Evolutionary conservation across 352 stramenopile genomes (phyloP).

Genomic region (Phytophthora boehmeriae): DNA sequence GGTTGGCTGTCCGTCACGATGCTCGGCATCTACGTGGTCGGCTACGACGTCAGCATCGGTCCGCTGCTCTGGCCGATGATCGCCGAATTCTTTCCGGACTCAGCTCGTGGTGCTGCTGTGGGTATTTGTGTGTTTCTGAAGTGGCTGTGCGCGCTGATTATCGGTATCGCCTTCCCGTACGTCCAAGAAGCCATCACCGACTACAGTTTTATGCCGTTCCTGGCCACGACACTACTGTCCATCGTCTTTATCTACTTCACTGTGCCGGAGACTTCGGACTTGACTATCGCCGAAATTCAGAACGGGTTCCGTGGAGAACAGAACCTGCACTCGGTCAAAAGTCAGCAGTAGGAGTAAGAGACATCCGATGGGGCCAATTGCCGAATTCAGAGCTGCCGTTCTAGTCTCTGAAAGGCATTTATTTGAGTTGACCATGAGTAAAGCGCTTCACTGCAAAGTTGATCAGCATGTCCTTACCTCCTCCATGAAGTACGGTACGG

Average conservation of each 20-base stretch:
- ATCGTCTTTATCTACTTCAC: conserved; percentile 44
- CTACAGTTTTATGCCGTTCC: conserved; percentile 55
- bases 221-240: conserved; percentile 38
- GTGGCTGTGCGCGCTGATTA: conserved; percentile 50
- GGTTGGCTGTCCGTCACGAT: conserved; percentile 46
- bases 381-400: neutral
- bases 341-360: conserved; percentile 20
- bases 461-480: too few species aligned
- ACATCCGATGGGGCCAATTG: neutral
- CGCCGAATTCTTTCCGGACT: conserved; percentile 59
- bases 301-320: conserved; percentile 31
- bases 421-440: neutral
- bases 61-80: conserved; percentile 53
- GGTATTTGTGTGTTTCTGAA: conserved; percentile 49
- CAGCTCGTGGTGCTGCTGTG: conserved; percentile 42
- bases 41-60: conserved; percentile 54
- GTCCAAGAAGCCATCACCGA: conserved; percentile 43
- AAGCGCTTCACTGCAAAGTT: too few species aligned
- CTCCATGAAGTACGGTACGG: too few species aligned
- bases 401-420: conserved; percentile 3
- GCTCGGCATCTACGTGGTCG: conserved; percentile 44
- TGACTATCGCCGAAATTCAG: conserved; percentile 67
- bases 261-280: conserved; percentile 60
- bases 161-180: conserved; percentile 63
- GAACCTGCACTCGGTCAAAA: conserved; percentile 26